These are phyloP conservation scores for Crinitomyces ghanaensis DNA, from an alignment of 805 yeast species.

Conservation along the genomic window DNA sequence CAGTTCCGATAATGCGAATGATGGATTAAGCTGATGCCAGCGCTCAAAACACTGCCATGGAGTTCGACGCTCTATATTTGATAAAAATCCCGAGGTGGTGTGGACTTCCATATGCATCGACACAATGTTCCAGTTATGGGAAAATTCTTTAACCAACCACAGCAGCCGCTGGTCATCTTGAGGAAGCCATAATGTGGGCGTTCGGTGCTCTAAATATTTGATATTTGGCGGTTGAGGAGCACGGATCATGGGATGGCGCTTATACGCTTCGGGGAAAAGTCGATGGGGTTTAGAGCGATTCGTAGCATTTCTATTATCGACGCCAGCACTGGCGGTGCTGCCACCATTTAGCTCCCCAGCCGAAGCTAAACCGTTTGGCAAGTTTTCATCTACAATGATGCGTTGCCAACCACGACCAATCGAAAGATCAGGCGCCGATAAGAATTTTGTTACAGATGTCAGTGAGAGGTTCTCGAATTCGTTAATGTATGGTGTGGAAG, in stretches of 20 bases:
- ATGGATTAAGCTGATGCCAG: constrained; percentile 83
- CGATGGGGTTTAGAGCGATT: no score
- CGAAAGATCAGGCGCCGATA: constrained; percentile 20
- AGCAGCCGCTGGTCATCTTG: constrained; percentile 78
- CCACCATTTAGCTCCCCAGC: no score
- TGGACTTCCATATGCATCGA: constrained; percentile 65
- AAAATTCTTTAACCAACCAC: constrained; percentile 71
- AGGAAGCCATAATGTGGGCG: constrained; percentile 95
- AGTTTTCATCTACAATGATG: constrained; percentile 11
- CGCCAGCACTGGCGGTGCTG: not conserved
- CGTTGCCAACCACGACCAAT: constrained; percentile 23
- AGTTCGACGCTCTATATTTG: constrained; percentile 88
- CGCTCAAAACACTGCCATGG: constrained; percentile 99
- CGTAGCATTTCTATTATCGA: constrained; percentile 1
- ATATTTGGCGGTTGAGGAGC: constrained; percentile 91
- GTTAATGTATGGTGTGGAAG: constrained; percentile 15
- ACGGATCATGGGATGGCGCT: constrained; percentile 32
- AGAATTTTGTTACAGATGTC: constrained; percentile 24
- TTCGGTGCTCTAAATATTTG: constrained; percentile 66
- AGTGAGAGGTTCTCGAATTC: constrained; percentile 18
- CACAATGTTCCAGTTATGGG: constrained; percentile 88
- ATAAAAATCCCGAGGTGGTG: constrained; percentile 58
- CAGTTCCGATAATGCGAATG: constrained; percentile 76
- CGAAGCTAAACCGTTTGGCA: not conserved
- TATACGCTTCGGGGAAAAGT: constrained; percentile 15